These are phyloP conservation scores for Tolypocladium paradoxum DNA, from an alignment of 2,329 filamentous ascomycete genomes.

Conservation along the genomic window DNA sequence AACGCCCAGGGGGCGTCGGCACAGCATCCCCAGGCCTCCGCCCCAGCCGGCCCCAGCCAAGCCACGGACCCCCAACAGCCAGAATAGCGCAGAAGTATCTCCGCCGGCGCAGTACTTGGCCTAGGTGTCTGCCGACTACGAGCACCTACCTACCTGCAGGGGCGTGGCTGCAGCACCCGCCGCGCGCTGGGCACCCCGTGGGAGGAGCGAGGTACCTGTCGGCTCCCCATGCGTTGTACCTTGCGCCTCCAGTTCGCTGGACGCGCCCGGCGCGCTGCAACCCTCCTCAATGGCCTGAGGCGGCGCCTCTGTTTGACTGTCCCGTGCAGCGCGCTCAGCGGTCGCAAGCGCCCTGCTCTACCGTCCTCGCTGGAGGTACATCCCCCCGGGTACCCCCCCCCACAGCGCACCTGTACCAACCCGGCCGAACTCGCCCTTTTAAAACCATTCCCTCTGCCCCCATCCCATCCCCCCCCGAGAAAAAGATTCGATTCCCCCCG, in stretches of 20 bases:
- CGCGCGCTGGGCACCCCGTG: background rate
- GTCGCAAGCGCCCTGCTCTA: background rate
- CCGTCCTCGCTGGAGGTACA: conserved; percentile 5
- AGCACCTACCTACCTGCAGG: too few relatives aligned
- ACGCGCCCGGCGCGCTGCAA: conserved; percentile 1
- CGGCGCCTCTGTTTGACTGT: background rate
- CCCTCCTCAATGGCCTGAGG: background rate
- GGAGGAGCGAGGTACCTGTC: background rate
- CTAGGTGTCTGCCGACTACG: too few relatives aligned
- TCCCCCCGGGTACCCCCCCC: conserved; percentile 2
- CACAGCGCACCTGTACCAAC: conserved; percentile 10
- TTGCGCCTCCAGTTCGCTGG: background rate
- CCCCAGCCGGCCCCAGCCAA: conserved; percentile 4
- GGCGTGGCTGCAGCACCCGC: background rate
- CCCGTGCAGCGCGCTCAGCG: background rate
- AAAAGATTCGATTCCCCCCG: conserved; percentile 7
- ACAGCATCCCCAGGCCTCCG: conserved; percentile 1
- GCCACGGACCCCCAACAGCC: conserved; percentile 3
- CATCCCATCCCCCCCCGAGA: conserved; percentile 8
- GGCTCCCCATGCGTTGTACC: background rate
- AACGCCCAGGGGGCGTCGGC: conserved; percentile 2
- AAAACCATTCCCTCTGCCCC: conserved; percentile 15
- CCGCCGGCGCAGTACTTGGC: conserved; percentile 1
- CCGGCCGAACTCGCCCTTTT: conserved; percentile 23
- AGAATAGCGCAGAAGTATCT: conserved; percentile 2